Base-by-base conservation (phyloP, 2,329 filamentous ascomycete species). In the Pochonia chlamydosporia region DNA sequence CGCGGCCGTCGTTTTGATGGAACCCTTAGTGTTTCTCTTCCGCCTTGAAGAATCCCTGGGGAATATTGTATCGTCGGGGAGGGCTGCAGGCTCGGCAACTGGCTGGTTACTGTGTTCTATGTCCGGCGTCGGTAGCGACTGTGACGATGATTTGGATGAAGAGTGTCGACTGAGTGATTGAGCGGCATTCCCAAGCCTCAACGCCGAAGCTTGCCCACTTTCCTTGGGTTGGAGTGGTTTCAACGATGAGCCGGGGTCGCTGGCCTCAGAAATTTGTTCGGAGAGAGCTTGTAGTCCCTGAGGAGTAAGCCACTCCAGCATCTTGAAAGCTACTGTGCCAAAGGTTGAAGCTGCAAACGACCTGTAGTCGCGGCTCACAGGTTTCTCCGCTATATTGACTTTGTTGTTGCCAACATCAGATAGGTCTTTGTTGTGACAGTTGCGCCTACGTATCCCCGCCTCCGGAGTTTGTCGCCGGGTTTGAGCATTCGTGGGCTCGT, bases 251-350 rank as follows among this genome's bases (percentile, higher is more conserved):
- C 46, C 45, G 10, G 36, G 47, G 25, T 47, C 24, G 28, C 51
- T 43, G 16, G 52, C 44, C 4, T 57, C 53, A 5, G 52, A 54
- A 18, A 64, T 47, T 43, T 67, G 70, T 14, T 68, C 58, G 1
- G 70, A 67, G 64, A 81, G 72, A 9, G 69, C 66, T 18, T 73
- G 70, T 4, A 81, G 59, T n/a, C 72, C 75, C 46, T 72, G 71
- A 0, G 81, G 81, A 2, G 81, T 81, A n/a, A 86, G 65, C 82
- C 81, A 86, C 59, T 86, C 82, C 3, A 86, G 57, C 80, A 85
- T 85, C 56, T 82, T 84, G 62, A 85, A 82, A 10, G 83, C 76
- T 10, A 78, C 77, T 1, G 82, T 84, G 6, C 75, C 80, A 55
- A 86, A 85, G 7, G 84, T 67, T 52, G 82, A 82, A 6, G 78